Evolutionary conservation across 2,329 filamentous ascomycete species (phyloP).

Genomic region (Aspergillus aculeatinus): DNA sequence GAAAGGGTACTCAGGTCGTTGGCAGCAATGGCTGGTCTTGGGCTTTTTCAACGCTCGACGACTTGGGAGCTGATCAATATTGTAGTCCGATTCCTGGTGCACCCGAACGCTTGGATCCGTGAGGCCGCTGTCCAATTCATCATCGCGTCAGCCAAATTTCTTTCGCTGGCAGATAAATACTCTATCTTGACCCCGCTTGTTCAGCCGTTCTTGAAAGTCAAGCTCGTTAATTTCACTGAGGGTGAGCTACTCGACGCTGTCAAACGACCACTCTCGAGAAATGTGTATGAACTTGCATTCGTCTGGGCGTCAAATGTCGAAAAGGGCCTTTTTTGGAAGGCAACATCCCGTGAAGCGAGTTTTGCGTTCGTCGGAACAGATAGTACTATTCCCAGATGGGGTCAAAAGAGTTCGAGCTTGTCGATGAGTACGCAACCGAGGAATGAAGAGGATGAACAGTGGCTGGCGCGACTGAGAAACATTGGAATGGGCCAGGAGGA

Average conservation of each 20-base stretch:
- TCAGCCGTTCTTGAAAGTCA: conserved; percentile 75
- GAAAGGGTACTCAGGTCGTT: conserved; percentile 86
- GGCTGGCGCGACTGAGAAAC: conserved; percentile 81
- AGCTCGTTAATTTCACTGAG: conserved; percentile 69
- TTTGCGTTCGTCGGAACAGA: conserved; percentile 65
- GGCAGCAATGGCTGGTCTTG: conserved; percentile 82
- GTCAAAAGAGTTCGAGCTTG: conserved; percentile 43
- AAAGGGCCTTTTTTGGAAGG: conserved; percentile 83
- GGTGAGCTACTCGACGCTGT: conserved; percentile 74
- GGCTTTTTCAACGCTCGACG: conserved; percentile 78
- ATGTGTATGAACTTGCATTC: conserved; percentile 80
- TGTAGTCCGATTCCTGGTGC: conserved; percentile 80
- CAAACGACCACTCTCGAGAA: conserved; percentile 75
- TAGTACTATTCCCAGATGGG: conserved; percentile 56
- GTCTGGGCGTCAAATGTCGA: conserved; percentile 83
- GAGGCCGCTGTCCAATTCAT: conserved; percentile 86
- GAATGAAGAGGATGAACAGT: conserved; percentile 92
- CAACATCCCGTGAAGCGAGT: conserved; percentile 66
- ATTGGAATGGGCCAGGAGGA: conserved; percentile 80
- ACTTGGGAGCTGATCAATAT: conserved; percentile 86
- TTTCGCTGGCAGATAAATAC: conserved; percentile 76
- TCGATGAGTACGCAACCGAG: conserved; percentile 64
- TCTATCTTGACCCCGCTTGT: conserved; percentile 82
- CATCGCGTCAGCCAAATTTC: conserved; percentile 69
- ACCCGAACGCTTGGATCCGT: conserved; percentile 92